Conservation (phyloP, 257 asterid species). For the Nicotiana obtusifolia region DNA sequence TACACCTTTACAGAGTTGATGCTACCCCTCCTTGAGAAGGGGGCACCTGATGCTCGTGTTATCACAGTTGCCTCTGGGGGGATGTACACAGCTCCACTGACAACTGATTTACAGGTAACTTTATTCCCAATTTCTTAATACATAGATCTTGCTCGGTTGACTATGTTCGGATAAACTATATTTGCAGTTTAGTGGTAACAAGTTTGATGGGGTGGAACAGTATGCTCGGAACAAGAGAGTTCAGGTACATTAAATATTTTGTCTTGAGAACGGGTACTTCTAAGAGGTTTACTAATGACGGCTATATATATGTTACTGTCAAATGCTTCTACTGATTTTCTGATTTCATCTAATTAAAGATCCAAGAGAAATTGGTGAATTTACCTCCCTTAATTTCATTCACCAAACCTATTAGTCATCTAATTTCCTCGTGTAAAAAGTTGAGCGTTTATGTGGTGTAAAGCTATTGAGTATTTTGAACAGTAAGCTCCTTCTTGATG, state of each 20-base stretch:
- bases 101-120: constrained; percentile 61
- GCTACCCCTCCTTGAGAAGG: constrained; percentile 82
- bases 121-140: not conserved
- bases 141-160: not conserved
- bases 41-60: constrained; percentile 93
- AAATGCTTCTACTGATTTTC: not conserved
- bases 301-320: not conserved
- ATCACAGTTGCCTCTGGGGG: constrained; percentile 93
- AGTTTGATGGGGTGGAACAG: constrained; percentile 72
- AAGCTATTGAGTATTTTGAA: not conserved
- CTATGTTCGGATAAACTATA: constrained; percentile 10
- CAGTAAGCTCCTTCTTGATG: not conserved
- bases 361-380: not conserved
- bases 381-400: not conserved
- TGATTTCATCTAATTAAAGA: not conserved
- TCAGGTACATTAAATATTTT: constrained; percentile 43
- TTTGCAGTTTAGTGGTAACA: constrained; percentile 51
- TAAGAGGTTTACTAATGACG: not conserved
- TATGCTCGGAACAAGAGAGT: constrained; percentile 91
- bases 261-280: not conserved
- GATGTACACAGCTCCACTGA: constrained; percentile 86
- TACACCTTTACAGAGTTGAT: constrained; percentile 68
- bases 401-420: not conserved
- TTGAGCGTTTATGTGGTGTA: not conserved
- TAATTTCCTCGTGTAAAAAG: not conserved